Evolutionary conservation across 2,329 filamentous ascomycete species (phyloP).

Genomic region (Massarina eburnea): DNA sequence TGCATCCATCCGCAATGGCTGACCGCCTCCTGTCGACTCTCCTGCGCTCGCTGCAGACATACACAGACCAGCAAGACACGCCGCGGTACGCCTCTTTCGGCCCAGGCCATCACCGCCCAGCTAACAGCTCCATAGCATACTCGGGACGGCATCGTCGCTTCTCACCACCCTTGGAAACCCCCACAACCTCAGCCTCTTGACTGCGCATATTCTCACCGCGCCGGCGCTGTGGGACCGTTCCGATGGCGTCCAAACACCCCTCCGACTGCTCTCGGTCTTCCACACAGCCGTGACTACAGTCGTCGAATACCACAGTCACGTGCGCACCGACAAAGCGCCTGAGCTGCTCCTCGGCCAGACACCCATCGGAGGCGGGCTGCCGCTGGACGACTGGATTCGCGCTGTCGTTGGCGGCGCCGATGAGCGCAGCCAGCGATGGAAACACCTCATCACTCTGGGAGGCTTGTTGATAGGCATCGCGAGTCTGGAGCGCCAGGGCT

Average conservation of each 20-base stretch:
- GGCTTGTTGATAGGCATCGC: slow-evolving; percentile 77
- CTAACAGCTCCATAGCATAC: slow-evolving; percentile 43
- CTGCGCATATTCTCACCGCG: slow-evolving; percentile 70
- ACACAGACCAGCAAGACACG: slow-evolving; percentile 61
- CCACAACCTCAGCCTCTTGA: slow-evolving; percentile 71
- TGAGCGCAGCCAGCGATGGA: slow-evolving; percentile 69
- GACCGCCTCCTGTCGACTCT: slow-evolving; percentile 69
- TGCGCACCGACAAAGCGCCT: slow-evolving; percentile 30
- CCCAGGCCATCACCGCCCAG: slow-evolving; percentile 8
- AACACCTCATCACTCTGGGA: slow-evolving; percentile 77
- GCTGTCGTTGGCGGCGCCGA: slow-evolving; percentile 63
- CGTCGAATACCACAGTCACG: slow-evolving; percentile 50
- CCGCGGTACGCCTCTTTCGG: slow-evolving; percentile 49
- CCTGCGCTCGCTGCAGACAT: slow-evolving; percentile 63
- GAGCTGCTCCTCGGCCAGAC: slow-evolving; percentile 31
- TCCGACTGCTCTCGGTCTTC: slow-evolving; percentile 70
- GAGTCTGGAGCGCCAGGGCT: slow-evolving; percentile 44
- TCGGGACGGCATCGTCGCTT: slow-evolving; percentile 68
- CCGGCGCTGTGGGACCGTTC: slow-evolving; percentile 70
- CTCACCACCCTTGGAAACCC: slow-evolving; percentile 72
- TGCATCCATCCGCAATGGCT: slow-evolving; percentile 51
- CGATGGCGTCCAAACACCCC: slow-evolving; percentile 63
- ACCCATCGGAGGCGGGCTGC: slow-evolving; percentile 49
- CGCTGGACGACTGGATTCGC: slow-evolving; percentile 59
- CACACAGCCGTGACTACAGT: slow-evolving; percentile 65